A percentile compares a stretch with the other conserved stretches of the same genome.
Evolutionary conservation across 1,284 basidiomycete species (phyloP).

Genomic region (Irpex sp.): DNA sequence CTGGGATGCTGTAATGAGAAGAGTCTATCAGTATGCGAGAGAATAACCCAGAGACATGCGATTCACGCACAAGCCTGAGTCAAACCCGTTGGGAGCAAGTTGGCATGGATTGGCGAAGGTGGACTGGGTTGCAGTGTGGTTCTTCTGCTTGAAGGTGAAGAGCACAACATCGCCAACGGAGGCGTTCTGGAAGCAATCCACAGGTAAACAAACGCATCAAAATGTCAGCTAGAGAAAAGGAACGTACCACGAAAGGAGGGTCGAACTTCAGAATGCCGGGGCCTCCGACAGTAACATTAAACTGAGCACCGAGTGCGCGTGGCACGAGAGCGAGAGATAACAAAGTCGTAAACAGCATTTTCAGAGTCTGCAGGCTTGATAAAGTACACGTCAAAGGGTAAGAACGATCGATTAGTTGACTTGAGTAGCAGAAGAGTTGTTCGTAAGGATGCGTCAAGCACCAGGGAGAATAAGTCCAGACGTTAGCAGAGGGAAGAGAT

Average conservation of each 20-base stretch:
- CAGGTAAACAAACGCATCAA: neutral
- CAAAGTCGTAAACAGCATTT: slow-evolving; percentile 10
- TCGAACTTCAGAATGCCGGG: slow-evolving; percentile 39
- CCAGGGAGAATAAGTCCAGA: too few relatives aligned
- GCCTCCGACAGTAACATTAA: slow-evolving; percentile 52
- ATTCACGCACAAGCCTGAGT: slow-evolving; percentile 53
- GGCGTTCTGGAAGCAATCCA: slow-evolving; percentile 34
- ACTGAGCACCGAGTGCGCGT: slow-evolving; percentile 30
- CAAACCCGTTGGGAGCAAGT: slow-evolving; percentile 41
- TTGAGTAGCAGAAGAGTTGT: too few relatives aligned
- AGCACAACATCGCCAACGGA: slow-evolving; percentile 43
- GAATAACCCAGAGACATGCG: neutral
- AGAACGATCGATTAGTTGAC: too few relatives aligned
- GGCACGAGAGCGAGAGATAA: slow-evolving; percentile 24
- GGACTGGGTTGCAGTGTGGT: slow-evolving; percentile 63
- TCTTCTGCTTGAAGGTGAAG: slow-evolving; percentile 57
- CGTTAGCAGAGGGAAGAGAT: neutral
- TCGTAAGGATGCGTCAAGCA: too few relatives aligned
- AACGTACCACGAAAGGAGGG: slow-evolving; percentile 45
- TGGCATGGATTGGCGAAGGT: slow-evolving; percentile 49
- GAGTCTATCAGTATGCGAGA: neutral
- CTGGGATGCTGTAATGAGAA: slow-evolving; percentile 41
- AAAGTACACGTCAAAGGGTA: too few relatives aligned
- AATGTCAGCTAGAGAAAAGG: too few relatives aligned
- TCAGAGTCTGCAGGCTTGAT: neutral